Evolutionary conservation across 208 protist species (phyloP).

Genomic region (Endotrypanum monterogeii): DNA sequence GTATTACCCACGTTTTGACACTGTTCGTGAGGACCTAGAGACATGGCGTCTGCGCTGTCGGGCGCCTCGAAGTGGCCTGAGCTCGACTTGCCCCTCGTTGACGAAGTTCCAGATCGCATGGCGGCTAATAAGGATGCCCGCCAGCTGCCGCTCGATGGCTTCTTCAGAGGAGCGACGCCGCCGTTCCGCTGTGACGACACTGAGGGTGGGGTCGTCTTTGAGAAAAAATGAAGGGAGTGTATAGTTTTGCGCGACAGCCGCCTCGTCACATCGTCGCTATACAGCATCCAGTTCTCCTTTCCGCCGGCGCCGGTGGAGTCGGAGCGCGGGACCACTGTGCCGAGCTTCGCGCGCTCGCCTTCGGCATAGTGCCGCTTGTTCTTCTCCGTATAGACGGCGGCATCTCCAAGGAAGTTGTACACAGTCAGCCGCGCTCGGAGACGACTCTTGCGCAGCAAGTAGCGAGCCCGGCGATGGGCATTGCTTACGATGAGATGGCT

Average conservation of each 20-base stretch:
- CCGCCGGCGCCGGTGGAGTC: conserved; percentile 6
- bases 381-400: conserved; percentile 43
- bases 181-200: not conserved
- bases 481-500: conserved; percentile 62
- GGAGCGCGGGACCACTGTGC: conserved; percentile 38
- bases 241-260: conserved; percentile 10
- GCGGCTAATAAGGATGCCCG: conserved; percentile 9
- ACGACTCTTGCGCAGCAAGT: conserved; percentile 51
- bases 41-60: not conserved
- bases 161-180: not conserved
- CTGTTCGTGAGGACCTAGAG: not conserved
- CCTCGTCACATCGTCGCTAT: conserved; percentile 29
- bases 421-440: conserved; percentile 53
- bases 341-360: conserved; percentile 44
- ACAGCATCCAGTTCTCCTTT: conserved; percentile 44
- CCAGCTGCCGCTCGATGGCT: conserved; percentile 10
- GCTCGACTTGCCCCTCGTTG: not conserved
- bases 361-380: conserved; percentile 40
- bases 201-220: conserved; percentile 2
- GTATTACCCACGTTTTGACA: not conserved
- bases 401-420: conserved; percentile 45
- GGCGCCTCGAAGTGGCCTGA: not conserved
- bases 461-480: conserved; percentile 46
- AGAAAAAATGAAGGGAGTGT: conserved; percentile 15
- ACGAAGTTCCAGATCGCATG: conserved; percentile 8